Evolutionary conservation across 192 early-diverging fungal species (phyloP), one percentile per base, ranked within the genome.

Genomic region (Coemansia sp.): DNA sequence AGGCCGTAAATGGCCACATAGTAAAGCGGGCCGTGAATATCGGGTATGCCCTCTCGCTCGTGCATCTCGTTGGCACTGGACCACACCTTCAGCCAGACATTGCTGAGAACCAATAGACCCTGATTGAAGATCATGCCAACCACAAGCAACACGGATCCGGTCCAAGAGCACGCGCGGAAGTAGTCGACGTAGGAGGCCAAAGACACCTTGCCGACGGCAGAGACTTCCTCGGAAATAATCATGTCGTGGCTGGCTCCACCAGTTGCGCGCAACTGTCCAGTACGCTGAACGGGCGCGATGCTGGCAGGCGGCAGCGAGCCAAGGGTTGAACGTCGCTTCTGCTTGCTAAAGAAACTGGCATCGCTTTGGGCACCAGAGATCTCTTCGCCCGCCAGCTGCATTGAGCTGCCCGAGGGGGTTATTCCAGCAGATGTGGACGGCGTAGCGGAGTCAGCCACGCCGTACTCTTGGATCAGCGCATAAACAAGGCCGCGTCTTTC

Each of bases 1-100:
- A 65, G 53, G 6, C 88, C 90, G 69, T 96, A 96, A 19, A 93
- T 79, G 9, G 75, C 68, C 11, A 97, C 70, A 50, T 91, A 87
- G 19, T 81, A 83, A 58, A 82, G 45, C 10, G 83, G 58, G 29
- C 68, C 47, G 29, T 69, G 71, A 6, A 2, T 30, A 6, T 41
- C 41, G 31, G 13, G 22, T 8, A 32, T 30, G 15, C 27, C 47
- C 8, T 70, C 42, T 22, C 42, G 52, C 21, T 73, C 64, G 29
- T 71, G 59, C 3, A 52, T 27, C 21, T 84, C 79, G 43, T 86
- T 85, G 34, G 79, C 52, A 30, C 67, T 77, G 58, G 82, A 82
- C 85, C 87, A 89, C 45, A 80, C 56, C 31, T 87, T 89, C n/a
- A 89, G 53, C 80, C 85, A 89, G 8, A 87, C 51, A 19, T 81